A percentile compares a stretch with the other conserved stretches of the same genome.
Conservation (phyloP, 208 protist species). For the Phytomonas sp. region DNA sequence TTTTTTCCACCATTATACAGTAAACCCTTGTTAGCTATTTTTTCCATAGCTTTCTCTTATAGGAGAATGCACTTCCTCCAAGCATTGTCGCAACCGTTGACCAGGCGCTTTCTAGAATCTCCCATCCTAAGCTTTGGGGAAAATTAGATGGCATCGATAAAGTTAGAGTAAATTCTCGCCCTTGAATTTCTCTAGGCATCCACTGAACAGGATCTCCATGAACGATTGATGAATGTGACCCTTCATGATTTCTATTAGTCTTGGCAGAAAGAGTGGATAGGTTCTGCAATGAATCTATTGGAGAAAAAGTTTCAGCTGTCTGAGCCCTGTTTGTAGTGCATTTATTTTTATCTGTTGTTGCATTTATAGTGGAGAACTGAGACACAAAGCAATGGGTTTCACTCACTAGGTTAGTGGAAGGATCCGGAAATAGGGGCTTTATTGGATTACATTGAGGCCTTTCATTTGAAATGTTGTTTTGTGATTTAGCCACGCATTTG, state of each 20-base stretch:
- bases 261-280: background rate
- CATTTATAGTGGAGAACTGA: background rate
- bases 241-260: background rate
- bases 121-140: background rate
- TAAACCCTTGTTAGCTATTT: background rate
- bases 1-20: background rate
- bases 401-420: background rate
- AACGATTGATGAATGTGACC: background rate
- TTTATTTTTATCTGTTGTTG: background rate
- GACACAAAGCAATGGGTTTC: background rate
- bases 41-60: background rate
- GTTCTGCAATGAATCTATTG: background rate
- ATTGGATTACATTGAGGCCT: background rate
- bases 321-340: background rate
- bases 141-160: background rate
- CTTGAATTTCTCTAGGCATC: background rate
- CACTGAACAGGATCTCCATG: background rate
- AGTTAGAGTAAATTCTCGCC: background rate
- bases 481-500: background rate
- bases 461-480: background rate
- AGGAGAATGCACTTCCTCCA: background rate
- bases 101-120: background rate
- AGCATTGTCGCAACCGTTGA: background rate
- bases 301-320: background rate
- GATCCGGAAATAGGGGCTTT: background rate